Evolutionary conservation across 2,329 filamentous ascomycete genomes (phyloP), one percentile per base, ranked within the genome.

Genomic region (Fusarium buharicum): DNA sequence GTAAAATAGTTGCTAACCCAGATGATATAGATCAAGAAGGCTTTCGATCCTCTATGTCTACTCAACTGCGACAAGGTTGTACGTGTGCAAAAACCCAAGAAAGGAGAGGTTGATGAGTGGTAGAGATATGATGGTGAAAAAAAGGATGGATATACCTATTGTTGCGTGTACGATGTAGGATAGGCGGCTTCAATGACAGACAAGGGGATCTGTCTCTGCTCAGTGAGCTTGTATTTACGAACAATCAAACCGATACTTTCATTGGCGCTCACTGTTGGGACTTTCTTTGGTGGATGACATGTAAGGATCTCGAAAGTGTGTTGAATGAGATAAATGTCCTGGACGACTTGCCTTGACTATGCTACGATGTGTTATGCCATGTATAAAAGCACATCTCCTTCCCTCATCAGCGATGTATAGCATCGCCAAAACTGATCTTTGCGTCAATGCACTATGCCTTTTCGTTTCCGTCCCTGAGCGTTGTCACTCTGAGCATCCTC

Each of bases 21-120:
- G 3, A 12, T 4, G n/a, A 4, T 37, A 60, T 64, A 91, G 88
- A 86, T 94, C 74, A 95, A 95, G 80, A 82, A 87, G 69, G 89
- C 91, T 0, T 90, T 93, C 62, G 92, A 95, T 74, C 91, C 91
- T 4, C 78, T 92, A 28, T 89, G 84, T 66, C 75, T 90, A 50
- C 80, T 89, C 48, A 90, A 90, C 77, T 86, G 84, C 67, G 88
- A 90, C 78, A 90, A 90, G 78, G 82, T 90, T 18, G 76, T 90
- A 12, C 82, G 88, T 53, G 80, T 89, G 69, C 79, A 89, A 75
- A 71, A 73, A 64, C 76, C 77, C 6, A 75, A 74, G 69, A 73
- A 69, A 44, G 76, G 79, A 31, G 76, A 83, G 69, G 74, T 82
- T 12, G 62, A 73, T n/a, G 72, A 77, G 60, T 82, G 80, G 81